Evolutionary conservation across 1,284 basidiomycete species (phyloP), one percentile per base, ranked within the genome.

Genomic region (Boletus austroedulis): DNA sequence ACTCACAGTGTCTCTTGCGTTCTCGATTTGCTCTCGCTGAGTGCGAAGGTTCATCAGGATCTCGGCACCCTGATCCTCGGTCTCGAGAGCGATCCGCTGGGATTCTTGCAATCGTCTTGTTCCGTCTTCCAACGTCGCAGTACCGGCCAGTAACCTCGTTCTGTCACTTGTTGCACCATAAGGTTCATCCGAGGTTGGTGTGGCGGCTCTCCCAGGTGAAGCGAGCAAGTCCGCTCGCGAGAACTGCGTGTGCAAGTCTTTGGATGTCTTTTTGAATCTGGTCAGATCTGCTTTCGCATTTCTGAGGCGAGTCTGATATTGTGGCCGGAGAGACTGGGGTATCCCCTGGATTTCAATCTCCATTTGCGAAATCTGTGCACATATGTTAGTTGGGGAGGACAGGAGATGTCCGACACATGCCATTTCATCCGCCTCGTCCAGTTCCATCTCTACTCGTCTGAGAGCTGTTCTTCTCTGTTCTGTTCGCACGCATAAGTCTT

Each of bases 381-480:
- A 31, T 21, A 29, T 26, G 57, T 62, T 46, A 64, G 62, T 10
- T 32, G 50, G 28, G 28, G 49, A 58, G 14, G 57, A 28, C 4
- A 41, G 2, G 17, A 38, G 11, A 38, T 49, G 23, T 10, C 46
- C 29, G 19, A 21, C 17, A 68, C 81, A 61, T 67, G 90, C 94
- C 83, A 98, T 95, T 80, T 99, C 97, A 67, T 98, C 95, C 0
- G 95, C 96, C 76, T 99, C 97, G 70, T 99, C 97, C 4, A 98
- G 80, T 73, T 99, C 96, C 83, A 95, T 94, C 70, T 96, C 92
- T 23, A 94, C 91, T 61, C 92, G 80, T 62, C 95, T 81, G 62
- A 98, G 76, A 4, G 90, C 80, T 0, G 92, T 82, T 74, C 93
- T 94, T 54, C 90, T 84, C 63, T 92, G 86, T 70, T 98, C 95